A percentile compares a stretch with the other conserved stretches of the same genome.
Conservation (phyloP, 2,329 filamentous ascomycete species). For the Fonsecaea multimorphosa region DNA sequence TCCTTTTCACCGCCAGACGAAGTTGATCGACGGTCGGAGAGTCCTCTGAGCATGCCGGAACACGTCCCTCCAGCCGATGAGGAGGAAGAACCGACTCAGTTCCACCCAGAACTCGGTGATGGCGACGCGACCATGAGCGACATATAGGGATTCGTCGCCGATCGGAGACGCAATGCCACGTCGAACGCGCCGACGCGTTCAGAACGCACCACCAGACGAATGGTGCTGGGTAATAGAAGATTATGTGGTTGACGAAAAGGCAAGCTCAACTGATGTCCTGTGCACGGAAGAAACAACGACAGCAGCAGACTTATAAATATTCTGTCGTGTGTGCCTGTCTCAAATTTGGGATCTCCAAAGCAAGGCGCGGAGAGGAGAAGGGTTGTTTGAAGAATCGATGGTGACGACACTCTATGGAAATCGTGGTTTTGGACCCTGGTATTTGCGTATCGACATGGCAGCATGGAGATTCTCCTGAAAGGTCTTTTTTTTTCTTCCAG, state of each 20-base stretch:
- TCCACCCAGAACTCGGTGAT: conserved; percentile 25
- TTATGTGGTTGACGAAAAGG: neutral
- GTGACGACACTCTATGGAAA: neutral
- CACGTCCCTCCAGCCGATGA: conserved; percentile 16
- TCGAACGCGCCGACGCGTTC: neutral
- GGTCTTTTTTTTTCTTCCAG: neutral
- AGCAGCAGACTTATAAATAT: neutral
- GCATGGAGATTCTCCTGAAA: neutral
- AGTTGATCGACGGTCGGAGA: conserved; percentile 44
- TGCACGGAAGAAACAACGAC: neutral
- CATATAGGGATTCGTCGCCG: conserved; percentile 19
- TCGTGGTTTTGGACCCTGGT: neutral
- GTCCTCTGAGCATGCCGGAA: conserved; percentile 53
- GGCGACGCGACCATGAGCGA: conserved; percentile 33
- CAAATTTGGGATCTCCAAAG: neutral
- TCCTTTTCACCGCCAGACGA: conserved; percentile 89
- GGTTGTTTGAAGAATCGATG: neutral
- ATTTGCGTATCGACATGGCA: neutral
- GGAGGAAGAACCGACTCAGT: conserved; percentile 26
- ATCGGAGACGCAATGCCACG: neutral
- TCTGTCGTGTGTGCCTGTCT: neutral
- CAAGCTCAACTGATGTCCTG: neutral
- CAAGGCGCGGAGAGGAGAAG: neutral
- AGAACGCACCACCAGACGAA: neutral
- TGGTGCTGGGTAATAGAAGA: neutral